Evolutionary conservation across 1,284 basidiomycete genomes (phyloP).

Genomic region (Earliella scabrosa): DNA sequence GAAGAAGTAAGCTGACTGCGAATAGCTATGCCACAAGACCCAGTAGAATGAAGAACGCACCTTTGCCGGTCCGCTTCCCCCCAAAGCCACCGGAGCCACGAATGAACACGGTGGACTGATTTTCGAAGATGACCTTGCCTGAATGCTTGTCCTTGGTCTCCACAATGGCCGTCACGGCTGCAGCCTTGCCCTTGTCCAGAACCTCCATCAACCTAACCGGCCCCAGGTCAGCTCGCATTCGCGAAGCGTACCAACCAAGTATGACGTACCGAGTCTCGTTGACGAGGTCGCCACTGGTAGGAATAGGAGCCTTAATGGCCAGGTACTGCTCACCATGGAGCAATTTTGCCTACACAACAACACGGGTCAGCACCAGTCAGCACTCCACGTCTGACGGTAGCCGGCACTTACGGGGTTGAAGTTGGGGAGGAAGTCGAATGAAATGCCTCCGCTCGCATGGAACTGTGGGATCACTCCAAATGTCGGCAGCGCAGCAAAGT

Average conservation of each 20-base stretch:
- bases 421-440: conserved; percentile 90
- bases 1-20: not conserved
- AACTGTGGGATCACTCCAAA: conserved; percentile 99
- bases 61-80: conserved; percentile 85
- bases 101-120: conserved; percentile 91
- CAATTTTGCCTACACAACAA: conserved; percentile 75
- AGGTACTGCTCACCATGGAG: conserved; percentile 98
- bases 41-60: conserved; percentile 43
- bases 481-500: conserved; percentile 88
- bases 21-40: not conserved
- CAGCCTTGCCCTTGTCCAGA: conserved; percentile 91
- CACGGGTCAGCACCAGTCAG: not conserved
- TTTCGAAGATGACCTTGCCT: conserved; percentile 89
- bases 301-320: conserved; percentile 86
- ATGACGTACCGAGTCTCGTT: conserved; percentile 69
- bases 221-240: not conserved
- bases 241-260: no score
- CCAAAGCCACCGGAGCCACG: conserved; percentile 96
- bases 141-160: conserved; percentile 82
- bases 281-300: conserved; percentile 84
- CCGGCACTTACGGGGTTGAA: conserved; percentile 79
- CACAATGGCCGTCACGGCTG: conserved; percentile 80
- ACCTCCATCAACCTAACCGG: conserved; percentile 71
- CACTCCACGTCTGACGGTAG: not conserved
- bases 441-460: conserved; percentile 60